phyloP scores from a whole-genome alignment of 805 yeast genomes.

The Diddensiella santjacobensis region DNA sequence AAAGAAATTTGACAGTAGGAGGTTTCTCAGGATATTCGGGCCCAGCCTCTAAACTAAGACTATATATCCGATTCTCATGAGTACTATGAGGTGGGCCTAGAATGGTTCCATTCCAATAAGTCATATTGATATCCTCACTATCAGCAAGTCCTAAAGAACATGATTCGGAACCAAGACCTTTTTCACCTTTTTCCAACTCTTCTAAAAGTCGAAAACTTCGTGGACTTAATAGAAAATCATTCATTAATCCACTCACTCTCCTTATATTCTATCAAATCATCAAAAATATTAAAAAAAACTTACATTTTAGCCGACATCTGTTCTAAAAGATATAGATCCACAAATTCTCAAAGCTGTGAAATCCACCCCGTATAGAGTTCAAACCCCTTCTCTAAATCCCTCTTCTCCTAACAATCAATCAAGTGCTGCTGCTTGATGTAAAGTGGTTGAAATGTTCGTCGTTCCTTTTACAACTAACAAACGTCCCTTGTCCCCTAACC shows the following conservation, averaged over 20 bases:
- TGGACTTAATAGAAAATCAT: slow-evolving; percentile 44
- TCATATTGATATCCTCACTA: slow-evolving; percentile 88
- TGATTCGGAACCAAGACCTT: slow-evolving; percentile 94
- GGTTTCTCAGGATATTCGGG: slow-evolving; percentile 83
- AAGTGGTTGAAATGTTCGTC: background rate
- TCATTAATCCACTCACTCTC: background rate
- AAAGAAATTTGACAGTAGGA: slow-evolving; percentile 74
- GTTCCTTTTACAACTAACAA: background rate
- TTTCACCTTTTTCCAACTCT: slow-evolving; percentile 97
- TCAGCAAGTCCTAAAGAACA: slow-evolving; percentile 93
- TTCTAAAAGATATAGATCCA: slow-evolving; percentile 1
- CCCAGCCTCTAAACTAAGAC: slow-evolving; percentile 77
- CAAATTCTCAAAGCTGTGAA: background rate
- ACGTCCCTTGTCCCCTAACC: no score
- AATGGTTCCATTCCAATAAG: slow-evolving; percentile 96
- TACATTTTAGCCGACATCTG: slow-evolving; percentile 15
- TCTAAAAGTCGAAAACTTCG: slow-evolving; percentile 92
- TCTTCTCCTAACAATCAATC: background rate
- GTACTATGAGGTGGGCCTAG: slow-evolving; percentile 91
- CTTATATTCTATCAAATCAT: no score
- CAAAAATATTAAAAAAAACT: no score
- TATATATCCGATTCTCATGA: slow-evolving; percentile 92
- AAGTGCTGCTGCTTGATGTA: background rate
- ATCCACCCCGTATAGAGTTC: background rate
- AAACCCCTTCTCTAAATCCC: background rate